A percentile compares a stretch with the other conserved stretches of the same genome.
Conservation (phyloP, 148 eudicot species). For the Rhododendron mucronatum region DNA sequence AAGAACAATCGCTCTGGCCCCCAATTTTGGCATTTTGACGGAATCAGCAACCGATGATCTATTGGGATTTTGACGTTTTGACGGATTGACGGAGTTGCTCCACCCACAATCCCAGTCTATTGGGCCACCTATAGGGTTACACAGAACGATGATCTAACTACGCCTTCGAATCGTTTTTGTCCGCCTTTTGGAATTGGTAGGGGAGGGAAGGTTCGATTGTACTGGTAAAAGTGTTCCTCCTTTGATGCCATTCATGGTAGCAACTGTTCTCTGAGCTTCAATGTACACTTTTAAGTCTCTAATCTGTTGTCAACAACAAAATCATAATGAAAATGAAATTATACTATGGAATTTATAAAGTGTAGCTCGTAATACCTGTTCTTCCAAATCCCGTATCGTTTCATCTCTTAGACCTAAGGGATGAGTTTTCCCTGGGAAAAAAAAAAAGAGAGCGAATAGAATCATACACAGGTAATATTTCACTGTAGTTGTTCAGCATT, state of each 20-base stretch:
- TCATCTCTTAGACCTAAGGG: constrained; percentile 49
- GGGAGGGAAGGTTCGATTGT: constrained; percentile 39
- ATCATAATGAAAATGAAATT: background rate
- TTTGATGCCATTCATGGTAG: constrained; percentile 49
- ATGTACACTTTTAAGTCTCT: constrained; percentile 72
- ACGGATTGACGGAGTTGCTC: background rate
- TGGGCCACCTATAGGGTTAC: background rate
- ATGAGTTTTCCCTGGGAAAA: constrained; percentile 41
- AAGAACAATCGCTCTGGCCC: background rate
- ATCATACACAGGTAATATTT: background rate
- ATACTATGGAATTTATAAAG: background rate
- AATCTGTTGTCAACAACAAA: constrained; percentile 41
- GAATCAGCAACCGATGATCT: background rate
- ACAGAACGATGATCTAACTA: constrained; percentile 15
- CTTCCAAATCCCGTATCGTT: constrained; percentile 62
- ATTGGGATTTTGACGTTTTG: background rate
- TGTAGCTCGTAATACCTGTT: constrained; percentile 49
- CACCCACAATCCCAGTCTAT: background rate
- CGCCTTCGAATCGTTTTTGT: constrained; percentile 50
- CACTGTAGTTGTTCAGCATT: background rate
- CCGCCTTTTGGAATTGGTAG: constrained; percentile 50
- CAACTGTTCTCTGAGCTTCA: constrained; percentile 67
- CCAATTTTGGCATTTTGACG: background rate
- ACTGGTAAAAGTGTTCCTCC: constrained; percentile 88
- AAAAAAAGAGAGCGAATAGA: background rate